Percentiles rank a stretch among this genome's conserved stretches.
These are phyloP conservation scores for Geranium rotundifolium DNA, from an alignment of 345 rosid species.

Conservation along the genomic window DNA sequence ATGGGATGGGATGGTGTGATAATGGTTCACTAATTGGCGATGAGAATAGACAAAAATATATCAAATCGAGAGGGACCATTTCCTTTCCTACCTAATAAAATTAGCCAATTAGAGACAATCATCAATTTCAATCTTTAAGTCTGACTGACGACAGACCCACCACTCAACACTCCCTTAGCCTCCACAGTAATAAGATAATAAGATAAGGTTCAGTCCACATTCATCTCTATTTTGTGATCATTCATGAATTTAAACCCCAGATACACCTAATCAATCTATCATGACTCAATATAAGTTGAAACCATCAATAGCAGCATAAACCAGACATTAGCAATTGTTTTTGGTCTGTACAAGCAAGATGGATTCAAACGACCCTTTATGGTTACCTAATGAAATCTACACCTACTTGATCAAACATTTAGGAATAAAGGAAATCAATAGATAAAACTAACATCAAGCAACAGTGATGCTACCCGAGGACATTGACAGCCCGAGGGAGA, in stretches of 20 bases:
- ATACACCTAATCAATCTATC: too few species aligned
- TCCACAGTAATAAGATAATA: constrained; percentile 7
- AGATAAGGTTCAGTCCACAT: too few species aligned
- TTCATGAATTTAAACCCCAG: too few species aligned
- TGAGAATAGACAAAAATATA: neutral
- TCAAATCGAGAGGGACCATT: constrained; percentile 14
- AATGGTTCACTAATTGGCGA: too few species aligned
- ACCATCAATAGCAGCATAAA: neutral
- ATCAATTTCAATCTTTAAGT: too few species aligned
- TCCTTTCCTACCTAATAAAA: neutral
- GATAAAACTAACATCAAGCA: constrained; percentile 22
- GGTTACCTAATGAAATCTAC: constrained; percentile 8
- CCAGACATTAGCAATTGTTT: neutral
- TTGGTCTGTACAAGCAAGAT: constrained; percentile 42
- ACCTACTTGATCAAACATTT: constrained; percentile 29
- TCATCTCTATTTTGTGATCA: too few species aligned
- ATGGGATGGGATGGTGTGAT: too few species aligned
- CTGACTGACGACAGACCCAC: too few species aligned
- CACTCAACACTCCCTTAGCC: too few species aligned
- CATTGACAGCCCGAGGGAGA: constrained; percentile 54
- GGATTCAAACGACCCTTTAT: neutral
- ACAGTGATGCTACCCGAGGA: constrained; percentile 52
- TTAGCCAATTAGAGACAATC: neutral
- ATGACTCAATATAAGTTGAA: too few species aligned
- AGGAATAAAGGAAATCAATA: neutral